Evolutionary conservation across 2,329 filamentous ascomycete species (phyloP).

Genomic region (Colletotrichum cuscutae): DNA sequence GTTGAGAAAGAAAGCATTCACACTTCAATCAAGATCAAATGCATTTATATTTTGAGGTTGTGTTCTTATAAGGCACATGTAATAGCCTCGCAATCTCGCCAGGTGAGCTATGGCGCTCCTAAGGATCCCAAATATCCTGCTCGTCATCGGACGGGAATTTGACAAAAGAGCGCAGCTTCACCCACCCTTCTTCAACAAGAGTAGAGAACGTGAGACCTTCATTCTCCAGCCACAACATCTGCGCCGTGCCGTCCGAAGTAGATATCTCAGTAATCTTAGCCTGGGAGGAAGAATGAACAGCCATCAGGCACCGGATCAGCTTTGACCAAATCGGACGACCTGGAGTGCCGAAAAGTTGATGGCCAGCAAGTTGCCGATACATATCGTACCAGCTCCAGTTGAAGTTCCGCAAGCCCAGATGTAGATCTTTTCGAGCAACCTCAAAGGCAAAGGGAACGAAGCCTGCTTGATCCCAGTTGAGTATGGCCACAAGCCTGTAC

Average conservation of each 20-base stretch:
- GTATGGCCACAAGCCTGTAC: constrained; percentile 2
- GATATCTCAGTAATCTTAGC: background rate
- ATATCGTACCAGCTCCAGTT: constrained; percentile 13
- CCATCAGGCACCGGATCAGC: background rate
- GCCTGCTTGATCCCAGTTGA: constrained; percentile 8
- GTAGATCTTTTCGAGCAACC: background rate
- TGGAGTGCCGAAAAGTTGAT: background rate
- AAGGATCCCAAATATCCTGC: background rate
- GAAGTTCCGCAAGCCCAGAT: constrained; percentile 1
- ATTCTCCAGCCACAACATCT: background rate
- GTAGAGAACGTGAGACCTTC: background rate
- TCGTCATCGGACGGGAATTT: too few species aligned
- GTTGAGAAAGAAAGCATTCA: too few species aligned
- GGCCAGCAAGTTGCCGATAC: background rate
- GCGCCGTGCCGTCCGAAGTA: background rate
- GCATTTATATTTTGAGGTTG: too few species aligned
- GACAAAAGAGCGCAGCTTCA: background rate
- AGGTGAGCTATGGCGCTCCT: too few species aligned
- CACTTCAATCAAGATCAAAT: too few species aligned
- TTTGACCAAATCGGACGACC: background rate
- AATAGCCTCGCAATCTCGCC: too few species aligned
- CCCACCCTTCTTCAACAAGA: background rate
- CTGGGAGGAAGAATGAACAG: background rate
- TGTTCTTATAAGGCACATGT: too few species aligned
- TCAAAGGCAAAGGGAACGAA: constrained; percentile 16